Percentiles rank a stretch among this genome's conserved stretches.
Evolutionary conservation across 495 filamentous ascomycete genomes (phyloP).

Genomic region (Penicillium roqueforti): DNA sequence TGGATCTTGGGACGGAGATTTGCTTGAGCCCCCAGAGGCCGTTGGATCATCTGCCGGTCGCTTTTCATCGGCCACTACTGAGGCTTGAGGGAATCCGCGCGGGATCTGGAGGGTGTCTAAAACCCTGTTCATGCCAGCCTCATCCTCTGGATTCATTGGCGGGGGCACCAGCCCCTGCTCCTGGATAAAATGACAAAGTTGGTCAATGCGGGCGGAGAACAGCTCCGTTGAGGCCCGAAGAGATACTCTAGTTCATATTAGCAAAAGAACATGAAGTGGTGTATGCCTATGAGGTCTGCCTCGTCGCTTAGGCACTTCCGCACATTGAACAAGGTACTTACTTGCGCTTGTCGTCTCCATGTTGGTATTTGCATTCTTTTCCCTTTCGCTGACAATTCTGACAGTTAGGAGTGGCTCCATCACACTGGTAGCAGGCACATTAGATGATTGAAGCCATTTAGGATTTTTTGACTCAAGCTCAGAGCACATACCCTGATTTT

Average conservation of each 20-base stretch:
- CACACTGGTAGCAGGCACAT: constrained; percentile 30
- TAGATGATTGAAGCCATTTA: neutral
- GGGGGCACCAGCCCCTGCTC: constrained; percentile 41
- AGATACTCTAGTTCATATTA: constrained; percentile 37
- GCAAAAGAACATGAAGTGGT: neutral
- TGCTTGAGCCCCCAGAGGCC: neutral
- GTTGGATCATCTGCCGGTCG: neutral
- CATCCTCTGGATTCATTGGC: constrained; percentile 43
- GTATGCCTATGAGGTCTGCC: neutral
- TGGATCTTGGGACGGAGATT: constrained; percentile 20
- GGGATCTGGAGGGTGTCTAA: constrained; percentile 45
- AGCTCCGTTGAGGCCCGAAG: constrained; percentile 47
- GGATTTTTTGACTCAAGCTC: neutral
- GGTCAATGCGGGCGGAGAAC: constrained; percentile 44
- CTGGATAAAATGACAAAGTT: constrained; percentile 44
- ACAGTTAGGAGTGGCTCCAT: constrained; percentile 43
- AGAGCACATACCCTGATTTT: constrained; percentile 41
- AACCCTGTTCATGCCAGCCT: constrained; percentile 42
- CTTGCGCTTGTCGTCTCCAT: constrained; percentile 49
- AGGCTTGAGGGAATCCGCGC: constrained; percentile 21
- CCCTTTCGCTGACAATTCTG: constrained; percentile 48
- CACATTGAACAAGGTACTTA: constrained; percentile 18
- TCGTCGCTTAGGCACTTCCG: neutral
- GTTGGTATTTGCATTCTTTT: constrained; percentile 46
- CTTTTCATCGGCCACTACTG: neutral